Conservation (phyloP, 2,329 filamentous ascomycete species). For the Colletotrichum sp. region DNA sequence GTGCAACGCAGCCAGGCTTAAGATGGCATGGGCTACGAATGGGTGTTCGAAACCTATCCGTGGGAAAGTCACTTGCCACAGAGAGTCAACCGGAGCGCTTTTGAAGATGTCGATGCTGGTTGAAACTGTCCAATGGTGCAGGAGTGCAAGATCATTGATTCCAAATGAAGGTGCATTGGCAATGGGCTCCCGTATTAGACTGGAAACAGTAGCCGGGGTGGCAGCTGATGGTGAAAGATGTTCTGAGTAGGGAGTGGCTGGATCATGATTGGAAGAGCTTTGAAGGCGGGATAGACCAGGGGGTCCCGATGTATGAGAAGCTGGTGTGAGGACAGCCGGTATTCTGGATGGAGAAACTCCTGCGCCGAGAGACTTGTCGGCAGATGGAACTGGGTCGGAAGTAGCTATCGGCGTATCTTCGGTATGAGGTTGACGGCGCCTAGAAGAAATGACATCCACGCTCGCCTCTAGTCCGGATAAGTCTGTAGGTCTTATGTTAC, state of each 20-base stretch:
- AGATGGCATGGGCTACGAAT: conserved; percentile 17
- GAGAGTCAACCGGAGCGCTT: not conserved
- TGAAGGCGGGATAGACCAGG: not conserved
- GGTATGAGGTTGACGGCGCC: not conserved
- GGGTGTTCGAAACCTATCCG: conserved; percentile 17
- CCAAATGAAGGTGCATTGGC: not conserved
- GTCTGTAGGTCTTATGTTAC: no score
- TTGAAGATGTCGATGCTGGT: conserved; percentile 5
- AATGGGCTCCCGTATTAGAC: not conserved
- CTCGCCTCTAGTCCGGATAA: not conserved
- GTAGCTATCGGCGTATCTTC: not conserved
- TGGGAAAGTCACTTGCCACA: conserved; percentile 16
- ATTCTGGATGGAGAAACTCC: not conserved
- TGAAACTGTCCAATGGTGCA: conserved; percentile 23
- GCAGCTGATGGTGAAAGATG: not conserved
- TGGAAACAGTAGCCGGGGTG: not conserved
- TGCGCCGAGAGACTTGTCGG: not conserved
- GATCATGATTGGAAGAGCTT: not conserved
- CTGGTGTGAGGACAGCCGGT: not conserved
- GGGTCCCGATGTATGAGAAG: not conserved
- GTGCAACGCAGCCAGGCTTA: conserved; percentile 22
- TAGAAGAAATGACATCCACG: not conserved
- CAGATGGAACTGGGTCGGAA: not conserved
- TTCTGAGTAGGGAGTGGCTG: not conserved
- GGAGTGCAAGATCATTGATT: conserved; percentile 17